Conservation (phyloP, 108 stramenopile genomes). For the Skeletonema potamos region DNA sequence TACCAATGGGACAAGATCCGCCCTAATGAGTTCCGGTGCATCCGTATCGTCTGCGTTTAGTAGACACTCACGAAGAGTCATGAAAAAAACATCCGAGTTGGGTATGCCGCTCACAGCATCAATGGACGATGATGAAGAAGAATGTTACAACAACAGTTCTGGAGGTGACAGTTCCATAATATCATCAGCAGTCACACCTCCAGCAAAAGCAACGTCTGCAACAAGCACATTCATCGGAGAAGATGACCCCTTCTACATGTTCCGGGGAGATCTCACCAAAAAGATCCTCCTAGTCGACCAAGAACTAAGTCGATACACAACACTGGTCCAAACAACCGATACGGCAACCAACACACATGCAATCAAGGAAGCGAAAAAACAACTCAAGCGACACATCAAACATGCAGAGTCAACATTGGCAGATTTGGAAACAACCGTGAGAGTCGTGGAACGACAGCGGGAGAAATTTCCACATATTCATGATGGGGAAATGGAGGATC, state of each 20-base stretch:
- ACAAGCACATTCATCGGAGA: conserved; percentile 25
- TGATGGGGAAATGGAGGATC: conserved; percentile 59
- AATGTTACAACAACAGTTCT: background rate
- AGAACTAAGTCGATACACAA: conserved; percentile 51
- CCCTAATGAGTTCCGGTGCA: background rate
- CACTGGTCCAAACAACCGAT: conserved; percentile 70
- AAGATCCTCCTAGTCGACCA: conserved; percentile 68
- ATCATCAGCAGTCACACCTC: background rate
- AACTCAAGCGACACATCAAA: conserved; percentile 73
- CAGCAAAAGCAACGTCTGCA: background rate
- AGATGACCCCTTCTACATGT: conserved; percentile 80
- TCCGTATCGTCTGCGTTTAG: conserved; percentile 29
- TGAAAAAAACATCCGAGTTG: conserved; percentile 23
- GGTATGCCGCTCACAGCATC: conserved; percentile 8
- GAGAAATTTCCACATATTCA: conserved; percentile 69
- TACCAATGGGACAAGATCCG: background rate
- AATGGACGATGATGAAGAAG: conserved; percentile 1
- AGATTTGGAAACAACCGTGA: conserved; percentile 72
- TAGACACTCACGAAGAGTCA: conserved; percentile 6
- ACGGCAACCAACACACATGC: conserved; percentile 72
- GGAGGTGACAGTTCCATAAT: background rate
- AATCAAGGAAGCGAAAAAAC: conserved; percentile 74
- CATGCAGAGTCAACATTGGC: conserved; percentile 68
- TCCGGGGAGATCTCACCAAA: conserved; percentile 65
- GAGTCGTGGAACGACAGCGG: conserved; percentile 62